A percentile compares a stretch with the other conserved stretches of the same genome.
Evolutionary conservation across 805 yeast genomes (phyloP).

Genomic region (Wickerhamiella parazyma): DNA sequence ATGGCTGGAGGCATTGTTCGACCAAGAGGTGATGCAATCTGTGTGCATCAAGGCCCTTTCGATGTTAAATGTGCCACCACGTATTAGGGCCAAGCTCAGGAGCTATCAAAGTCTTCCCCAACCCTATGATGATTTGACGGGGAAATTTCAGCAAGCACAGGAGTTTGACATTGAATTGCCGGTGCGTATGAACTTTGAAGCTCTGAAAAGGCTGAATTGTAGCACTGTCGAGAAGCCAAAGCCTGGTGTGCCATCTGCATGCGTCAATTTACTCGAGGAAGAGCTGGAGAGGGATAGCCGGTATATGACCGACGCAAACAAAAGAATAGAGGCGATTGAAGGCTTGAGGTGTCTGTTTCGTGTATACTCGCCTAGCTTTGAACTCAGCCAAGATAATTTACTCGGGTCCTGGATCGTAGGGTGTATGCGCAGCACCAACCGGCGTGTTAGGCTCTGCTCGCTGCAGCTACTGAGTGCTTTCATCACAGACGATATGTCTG

Average conservation of each 20-base stretch:
- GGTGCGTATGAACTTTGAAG: not conserved
- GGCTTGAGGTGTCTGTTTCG: conserved; percentile 18
- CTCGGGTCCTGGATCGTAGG: conserved; percentile 12
- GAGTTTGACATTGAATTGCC: not conserved
- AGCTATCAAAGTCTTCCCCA: not conserved
- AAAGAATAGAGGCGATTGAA: not conserved
- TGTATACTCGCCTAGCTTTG: conserved; percentile 6
- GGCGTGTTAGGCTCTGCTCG: conserved; percentile 6
- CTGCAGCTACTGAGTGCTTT: conserved; percentile 4
- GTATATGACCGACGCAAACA: not conserved
- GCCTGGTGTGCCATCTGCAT: not conserved
- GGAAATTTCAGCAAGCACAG: not conserved
- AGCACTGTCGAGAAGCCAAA: not conserved
- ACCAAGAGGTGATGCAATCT: not conserved
- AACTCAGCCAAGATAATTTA: conserved; percentile 7
- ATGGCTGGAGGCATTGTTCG: not conserved
- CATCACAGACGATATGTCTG: not conserved
- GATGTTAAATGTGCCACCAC: not conserved
- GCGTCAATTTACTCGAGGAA: not conserved
- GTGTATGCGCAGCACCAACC: conserved; percentile 9
- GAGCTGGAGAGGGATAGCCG: not conserved
- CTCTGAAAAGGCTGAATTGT: not conserved
- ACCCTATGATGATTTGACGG: not conserved
- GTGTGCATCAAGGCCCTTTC: not conserved
- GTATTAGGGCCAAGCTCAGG: not conserved